Percentiles rank a stretch among this genome's conserved stretches.
phyloP scores from a whole-genome alignment of 805 yeast species.

The Saturnispora saitoi region DNA sequence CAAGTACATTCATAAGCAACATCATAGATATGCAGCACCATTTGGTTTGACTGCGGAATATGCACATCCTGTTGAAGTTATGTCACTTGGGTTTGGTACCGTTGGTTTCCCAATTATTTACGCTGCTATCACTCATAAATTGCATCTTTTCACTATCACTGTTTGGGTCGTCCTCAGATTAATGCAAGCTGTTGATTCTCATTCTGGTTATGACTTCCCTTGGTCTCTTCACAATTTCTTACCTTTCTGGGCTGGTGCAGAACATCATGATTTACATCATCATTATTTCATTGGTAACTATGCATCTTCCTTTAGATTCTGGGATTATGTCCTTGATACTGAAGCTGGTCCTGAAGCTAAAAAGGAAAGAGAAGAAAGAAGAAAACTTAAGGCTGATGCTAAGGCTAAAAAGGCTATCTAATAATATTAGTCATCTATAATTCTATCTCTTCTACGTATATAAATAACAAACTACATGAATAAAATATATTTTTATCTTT shows the following conservation, averaged over 20 bases:
- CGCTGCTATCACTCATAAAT: constrained; percentile 36
- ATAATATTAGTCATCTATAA: not conserved
- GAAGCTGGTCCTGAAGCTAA: constrained; percentile 51
- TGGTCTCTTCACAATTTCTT: constrained; percentile 47
- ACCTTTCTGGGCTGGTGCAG: constrained; percentile 64
- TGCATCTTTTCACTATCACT: constrained; percentile 47
- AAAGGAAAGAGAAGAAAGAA: constrained; percentile 36
- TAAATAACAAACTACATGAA: not conserved
- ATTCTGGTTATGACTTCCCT: constrained; percentile 56
- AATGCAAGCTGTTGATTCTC: constrained; percentile 53
- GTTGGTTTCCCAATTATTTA: constrained; percentile 53
- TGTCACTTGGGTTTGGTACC: constrained; percentile 50
- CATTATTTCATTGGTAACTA: constrained; percentile 53
- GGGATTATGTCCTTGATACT: constrained; percentile 44
- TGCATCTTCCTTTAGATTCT: constrained; percentile 51
- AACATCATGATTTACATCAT: constrained; percentile 54
- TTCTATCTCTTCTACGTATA: not conserved
- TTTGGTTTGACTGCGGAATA: constrained; percentile 55
- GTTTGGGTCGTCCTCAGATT: constrained; percentile 45
- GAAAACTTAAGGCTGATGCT: constrained; percentile 34
- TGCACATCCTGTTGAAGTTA: constrained; percentile 53
- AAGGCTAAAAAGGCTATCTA: constrained; percentile 15
- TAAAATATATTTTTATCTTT: too few species aligned
- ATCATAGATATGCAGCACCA: constrained; percentile 55
- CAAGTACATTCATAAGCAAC: constrained; percentile 51